Evolutionary conservation across 768 basidiomycete genomes (phyloP).

Genomic region (Kwoniella europaea): DNA sequence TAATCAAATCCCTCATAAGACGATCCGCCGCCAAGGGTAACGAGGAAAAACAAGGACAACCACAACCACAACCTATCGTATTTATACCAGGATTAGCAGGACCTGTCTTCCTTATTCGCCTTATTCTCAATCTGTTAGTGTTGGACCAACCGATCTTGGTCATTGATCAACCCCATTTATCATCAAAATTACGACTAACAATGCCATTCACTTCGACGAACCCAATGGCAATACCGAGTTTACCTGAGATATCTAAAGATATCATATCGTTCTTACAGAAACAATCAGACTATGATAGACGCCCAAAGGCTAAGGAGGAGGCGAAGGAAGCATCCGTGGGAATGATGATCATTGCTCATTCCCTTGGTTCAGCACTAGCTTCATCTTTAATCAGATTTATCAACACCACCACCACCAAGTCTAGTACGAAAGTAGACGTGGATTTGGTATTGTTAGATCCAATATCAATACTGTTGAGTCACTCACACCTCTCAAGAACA

Average conservation of each 20-base stretch:
- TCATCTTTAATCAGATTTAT: slow-evolving; percentile 6
- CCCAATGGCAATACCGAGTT: background rate
- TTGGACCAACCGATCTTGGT: slow-evolving; percentile 23
- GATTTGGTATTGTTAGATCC: slow-evolving; percentile 26
- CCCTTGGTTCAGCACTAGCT: slow-evolving; percentile 21
- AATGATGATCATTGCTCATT: slow-evolving; percentile 29
- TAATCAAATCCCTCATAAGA: too few relatives aligned
- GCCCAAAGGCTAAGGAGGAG: background rate
- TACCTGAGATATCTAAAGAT: background rate
- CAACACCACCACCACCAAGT: too few relatives aligned
- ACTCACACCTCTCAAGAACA: slow-evolving; percentile 14
- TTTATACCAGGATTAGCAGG: slow-evolving; percentile 28
- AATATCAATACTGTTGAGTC: slow-evolving; percentile 13
- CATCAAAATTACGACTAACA: background rate
- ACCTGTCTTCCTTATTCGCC: slow-evolving; percentile 9
- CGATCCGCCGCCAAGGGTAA: too few relatives aligned
- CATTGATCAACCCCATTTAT: slow-evolving; percentile 27
- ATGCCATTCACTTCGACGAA: background rate
- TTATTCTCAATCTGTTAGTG: slow-evolving; percentile 17
- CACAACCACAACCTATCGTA: slow-evolving; percentile 19
- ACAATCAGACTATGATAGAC: too few relatives aligned
- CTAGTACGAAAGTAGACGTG: background rate
- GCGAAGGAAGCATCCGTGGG: background rate
- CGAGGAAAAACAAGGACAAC: background rate
- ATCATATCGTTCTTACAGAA: background rate